Base-by-base conservation (phyloP, 2,329 filamentous ascomycete genomes). In the Monilinia laxa region DNA sequence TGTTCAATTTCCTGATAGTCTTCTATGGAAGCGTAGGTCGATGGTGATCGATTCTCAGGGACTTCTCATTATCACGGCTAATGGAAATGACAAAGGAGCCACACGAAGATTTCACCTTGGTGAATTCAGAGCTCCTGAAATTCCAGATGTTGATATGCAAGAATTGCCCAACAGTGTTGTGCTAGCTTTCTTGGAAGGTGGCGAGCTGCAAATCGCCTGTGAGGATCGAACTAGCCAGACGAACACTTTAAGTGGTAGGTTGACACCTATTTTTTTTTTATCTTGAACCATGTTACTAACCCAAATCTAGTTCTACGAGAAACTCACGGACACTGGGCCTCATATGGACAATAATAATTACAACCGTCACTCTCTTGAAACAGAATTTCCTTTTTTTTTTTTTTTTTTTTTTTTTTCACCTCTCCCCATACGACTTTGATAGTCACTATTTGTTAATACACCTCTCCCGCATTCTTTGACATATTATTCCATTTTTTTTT, bases 11-110 rank as follows among this genome's bases (percentile, higher is more conserved):
- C 95, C 95, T 0, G 94, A 98, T 76, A 96, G 92, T 65, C 83
- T 99, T 57, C 84, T 99, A 16, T 99, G 95, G 95, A 99, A 98
- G 81, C 90, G 94, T 65, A 88, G 95, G 68, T 93, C 90, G 74
- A 88, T 97, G 79, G 90, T 90, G 70, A 86, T 99, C 66, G 93
- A 98, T 77, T 87, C 88, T 11, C 84, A 90, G 68, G 95, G 94
- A 23, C 93, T 90, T 78, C 81, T 99, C 51, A 88, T 96, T 67
- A 84, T 99, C 69, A 84, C 87, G 25, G 85, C 75, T 25, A 72
- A 75, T 42, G 76, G 77, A 47, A 76, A 74, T 16, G 70, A 71
- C 4, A 74, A 75, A 55, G 82, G 84, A 82, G 80, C 81, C 67
- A 86, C 88, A 66, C 93, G 93, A 80, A 87, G 90, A 68, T 98